Percentiles rank a stretch among this genome's conserved stretches.
These are phyloP conservation scores for Arthroderma sp. DNA, from an alignment of 2,329 filamentous ascomycete species.

Conservation along the genomic window DNA sequence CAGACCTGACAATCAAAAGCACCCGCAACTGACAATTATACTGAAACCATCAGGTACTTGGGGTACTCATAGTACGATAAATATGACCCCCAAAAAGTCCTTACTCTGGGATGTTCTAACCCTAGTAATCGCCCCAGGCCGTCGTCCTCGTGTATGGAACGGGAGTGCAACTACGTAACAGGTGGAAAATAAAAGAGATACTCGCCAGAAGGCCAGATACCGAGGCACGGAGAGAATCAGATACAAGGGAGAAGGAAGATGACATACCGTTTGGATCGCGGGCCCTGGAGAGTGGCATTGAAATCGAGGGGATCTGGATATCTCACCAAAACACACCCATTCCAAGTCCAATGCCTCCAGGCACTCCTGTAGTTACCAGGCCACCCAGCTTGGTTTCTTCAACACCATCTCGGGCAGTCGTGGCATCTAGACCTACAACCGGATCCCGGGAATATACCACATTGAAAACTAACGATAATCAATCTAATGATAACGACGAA, in stretches of 20 bases:
- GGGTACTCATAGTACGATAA: slow-evolving; percentile 46
- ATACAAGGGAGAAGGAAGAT: slow-evolving; percentile 40
- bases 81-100: slow-evolving; percentile 6
- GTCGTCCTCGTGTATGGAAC: slow-evolving; percentile 56
- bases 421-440: not conserved
- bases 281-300: slow-evolving; percentile 68
- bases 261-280: slow-evolving; percentile 76
- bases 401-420: not conserved
- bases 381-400: slow-evolving; percentile 4
- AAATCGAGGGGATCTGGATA: slow-evolving; percentile 77
- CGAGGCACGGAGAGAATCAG: slow-evolving; percentile 49
- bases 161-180: slow-evolving; percentile 45
- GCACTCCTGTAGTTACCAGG: slow-evolving; percentile 14
- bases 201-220: slow-evolving; percentile 34
- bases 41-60: slow-evolving; percentile 49
- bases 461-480: no score
- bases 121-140: slow-evolving; percentile 25
- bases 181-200: slow-evolving; percentile 48
- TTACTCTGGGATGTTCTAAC: not conserved
- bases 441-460: not conserved
- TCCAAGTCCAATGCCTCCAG: slow-evolving; percentile 14
- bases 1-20: slow-evolving; percentile 11
- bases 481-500: no score
- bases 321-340: slow-evolving; percentile 35
- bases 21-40: slow-evolving; percentile 10